Base-by-base conservation (phyloP, 2,329 filamentous ascomycete species). In the Simplicillium sp. region DNA sequence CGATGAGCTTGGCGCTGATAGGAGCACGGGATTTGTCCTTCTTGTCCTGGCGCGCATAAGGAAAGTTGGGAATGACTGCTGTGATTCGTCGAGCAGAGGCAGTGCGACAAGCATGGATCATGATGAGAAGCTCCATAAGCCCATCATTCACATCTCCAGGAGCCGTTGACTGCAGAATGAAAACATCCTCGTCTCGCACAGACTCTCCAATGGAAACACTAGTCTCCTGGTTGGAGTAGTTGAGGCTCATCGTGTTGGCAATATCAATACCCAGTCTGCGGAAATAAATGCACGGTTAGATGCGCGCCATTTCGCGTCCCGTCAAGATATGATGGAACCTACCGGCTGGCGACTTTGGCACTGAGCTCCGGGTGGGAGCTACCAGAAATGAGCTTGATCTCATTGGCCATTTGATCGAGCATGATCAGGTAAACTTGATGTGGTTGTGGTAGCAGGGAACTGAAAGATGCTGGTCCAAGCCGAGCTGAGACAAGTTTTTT, bases 71-170 rank as follows among this genome's bases (percentile, higher is more conserved):
- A 39, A 96, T 85, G 48, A 96, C 87, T 48, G 88, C 90, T 16
- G 90, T 96, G 66, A 97, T 95, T 49, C 90, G 85, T 49, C 89
- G 81, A 11, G 90, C 90, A 35, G 66, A 70, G 29, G 71, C 71
- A 28, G 70, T 74, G 34, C 69, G 67, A 73, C 90, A 96, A 48
- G 90, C 90, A 59, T 94, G 94, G 64, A 96, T 94, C 82, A 96
- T 95, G 66, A 97, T 96, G 50, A 97, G 77, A 31, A 97, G 77
- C 66, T 98, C 90, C 90, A 98, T 97, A 45, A 98, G 76, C 38
- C 88, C 88, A 61, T 97, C 90, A 66, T 98, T 98, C 68, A 97
- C 94, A 59, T 96, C 89, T 60, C 90, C 89, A 2, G 90, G 90
- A 33, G 86, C 83, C 37, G 92, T 95, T 17, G 90, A 95, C 66